Evolutionary conservation across 2,329 filamentous ascomycete genomes (phyloP).

Genomic region (Pezicula carpinea): DNA sequence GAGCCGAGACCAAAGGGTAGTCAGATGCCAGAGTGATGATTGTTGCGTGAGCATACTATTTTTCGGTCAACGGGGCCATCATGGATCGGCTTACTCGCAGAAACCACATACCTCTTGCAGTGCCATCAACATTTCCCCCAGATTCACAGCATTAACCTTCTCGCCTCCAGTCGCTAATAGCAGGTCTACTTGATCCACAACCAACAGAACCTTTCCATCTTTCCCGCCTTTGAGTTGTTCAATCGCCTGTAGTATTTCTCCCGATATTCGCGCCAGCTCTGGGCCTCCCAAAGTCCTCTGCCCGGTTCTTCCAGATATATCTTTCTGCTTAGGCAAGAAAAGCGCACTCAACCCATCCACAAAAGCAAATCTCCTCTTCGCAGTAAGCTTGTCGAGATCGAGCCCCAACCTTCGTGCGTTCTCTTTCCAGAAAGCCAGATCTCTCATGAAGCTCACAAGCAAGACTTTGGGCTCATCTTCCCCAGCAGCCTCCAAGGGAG

Average conservation of each 20-base stretch:
- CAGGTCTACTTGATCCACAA: conserved; percentile 63
- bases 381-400: conserved; percentile 58
- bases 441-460: conserved; percentile 78
- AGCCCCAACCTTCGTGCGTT: conserved; percentile 66
- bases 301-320: not conserved
- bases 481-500: conserved; percentile 19
- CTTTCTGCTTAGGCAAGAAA: conserved; percentile 13
- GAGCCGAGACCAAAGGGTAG: conserved; percentile 59
- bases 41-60: conserved; percentile 57
- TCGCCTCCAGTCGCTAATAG: conserved; percentile 55
- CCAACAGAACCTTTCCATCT: conserved; percentile 44
- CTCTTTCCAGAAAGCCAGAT: conserved; percentile 73
- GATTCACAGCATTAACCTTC: conserved; percentile 36
- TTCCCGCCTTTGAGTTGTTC: conserved; percentile 9
- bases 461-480: conserved; percentile 51
- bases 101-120: conserved; percentile 55
- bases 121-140: conserved; percentile 53
- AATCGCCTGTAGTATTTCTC: conserved; percentile 17
- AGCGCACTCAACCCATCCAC: conserved; percentile 56
- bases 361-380: conserved; percentile 61
- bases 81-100: not conserved
- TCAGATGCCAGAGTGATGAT: conserved; percentile 70
- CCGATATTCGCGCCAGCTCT: conserved; percentile 12
- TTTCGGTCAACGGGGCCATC: conserved; percentile 7
- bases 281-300: conserved; percentile 13